phyloP scores from a whole-genome alignment of 176 grass and related monocot species.

The Bolboschoenus planiculmis region DNA sequence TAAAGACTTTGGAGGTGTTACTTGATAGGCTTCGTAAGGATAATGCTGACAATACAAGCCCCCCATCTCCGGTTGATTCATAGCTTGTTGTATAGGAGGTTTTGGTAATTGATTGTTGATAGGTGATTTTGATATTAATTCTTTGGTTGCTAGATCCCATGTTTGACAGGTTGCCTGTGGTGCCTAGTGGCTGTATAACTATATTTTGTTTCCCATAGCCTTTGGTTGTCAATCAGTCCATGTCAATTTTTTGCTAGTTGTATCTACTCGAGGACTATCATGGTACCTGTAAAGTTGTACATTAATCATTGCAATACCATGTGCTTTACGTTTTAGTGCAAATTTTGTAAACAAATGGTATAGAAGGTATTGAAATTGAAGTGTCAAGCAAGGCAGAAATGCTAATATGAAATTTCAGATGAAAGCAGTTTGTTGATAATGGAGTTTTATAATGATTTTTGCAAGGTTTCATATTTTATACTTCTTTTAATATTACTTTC shows the following conservation, averaged over 20 bases:
- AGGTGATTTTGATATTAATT: constrained; percentile 8
- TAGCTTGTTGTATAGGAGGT: constrained; percentile 21
- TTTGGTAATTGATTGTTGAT: neutral
- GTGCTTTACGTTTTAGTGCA: neutral
- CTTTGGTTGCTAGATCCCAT: constrained; percentile 20
- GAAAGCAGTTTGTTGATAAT: neutral
- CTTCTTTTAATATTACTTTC: no score
- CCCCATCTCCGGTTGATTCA: constrained; percentile 14
- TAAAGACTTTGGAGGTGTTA: constrained; percentile 52
- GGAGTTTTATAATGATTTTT: neutral
- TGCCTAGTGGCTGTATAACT: constrained; percentile 1
- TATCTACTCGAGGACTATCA: neutral
- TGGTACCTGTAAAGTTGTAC: neutral
- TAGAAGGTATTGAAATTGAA: neutral
- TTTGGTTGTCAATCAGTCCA: constrained; percentile 1
- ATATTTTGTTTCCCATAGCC: constrained; percentile 1
- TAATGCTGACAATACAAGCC: constrained; percentile 7
- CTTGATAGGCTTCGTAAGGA: constrained; percentile 44
- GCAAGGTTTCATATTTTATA: neutral
- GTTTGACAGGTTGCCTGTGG: neutral
- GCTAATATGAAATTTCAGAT: neutral
- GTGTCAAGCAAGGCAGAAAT: neutral
- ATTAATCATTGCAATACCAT: neutral
- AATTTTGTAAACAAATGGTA: neutral
- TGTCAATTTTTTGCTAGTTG: neutral